Percentiles rank a stretch among this genome's conserved stretches.
Conservation (phyloP, 495 filamentous ascomycete genomes). For the Penicillium malachiteum region DNA sequence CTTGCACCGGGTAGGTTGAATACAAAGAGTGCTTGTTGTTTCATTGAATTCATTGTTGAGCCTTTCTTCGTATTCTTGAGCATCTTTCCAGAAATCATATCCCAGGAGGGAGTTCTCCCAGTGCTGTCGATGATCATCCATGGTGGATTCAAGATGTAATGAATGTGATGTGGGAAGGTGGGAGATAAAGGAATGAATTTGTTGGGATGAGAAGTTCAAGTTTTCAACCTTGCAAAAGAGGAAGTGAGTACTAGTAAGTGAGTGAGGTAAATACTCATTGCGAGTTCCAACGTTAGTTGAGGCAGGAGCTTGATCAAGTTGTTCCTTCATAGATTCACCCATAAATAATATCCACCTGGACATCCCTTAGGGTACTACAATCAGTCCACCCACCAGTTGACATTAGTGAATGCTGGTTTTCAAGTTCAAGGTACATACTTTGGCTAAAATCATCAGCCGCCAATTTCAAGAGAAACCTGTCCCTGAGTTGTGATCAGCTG, state of each 20-base stretch:
- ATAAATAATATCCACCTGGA: not conserved
- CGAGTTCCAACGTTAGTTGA: not conserved
- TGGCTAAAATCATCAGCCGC: not conserved
- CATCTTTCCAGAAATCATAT: slow-evolving; percentile 32
- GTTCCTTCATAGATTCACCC: not conserved
- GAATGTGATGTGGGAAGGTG: not conserved
- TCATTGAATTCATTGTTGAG: not conserved
- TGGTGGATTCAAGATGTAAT: slow-evolving; percentile 18
- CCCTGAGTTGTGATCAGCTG: not conserved
- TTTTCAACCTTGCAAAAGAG: not conserved
- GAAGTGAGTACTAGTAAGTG: too few species aligned
- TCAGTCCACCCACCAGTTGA: too few species aligned
- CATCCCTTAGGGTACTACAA: not conserved
- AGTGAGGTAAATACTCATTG: not conserved
- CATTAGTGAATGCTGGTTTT: too few species aligned
- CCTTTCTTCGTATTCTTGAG: slow-evolving; percentile 9
- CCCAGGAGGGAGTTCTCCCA: slow-evolving; percentile 34
- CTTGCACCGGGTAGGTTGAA: not conserved
- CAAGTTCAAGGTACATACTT: not conserved
- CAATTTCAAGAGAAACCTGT: not conserved
- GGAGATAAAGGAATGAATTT: not conserved
- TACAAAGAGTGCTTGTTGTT: not conserved
- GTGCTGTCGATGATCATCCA: slow-evolving; percentile 28
- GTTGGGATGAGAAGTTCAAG: not conserved
- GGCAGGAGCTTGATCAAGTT: not conserved